These are phyloP conservation scores for Choricystis sp. DNA, from an alignment of 139 green algal genomes.

Conservation along the genomic window DNA sequence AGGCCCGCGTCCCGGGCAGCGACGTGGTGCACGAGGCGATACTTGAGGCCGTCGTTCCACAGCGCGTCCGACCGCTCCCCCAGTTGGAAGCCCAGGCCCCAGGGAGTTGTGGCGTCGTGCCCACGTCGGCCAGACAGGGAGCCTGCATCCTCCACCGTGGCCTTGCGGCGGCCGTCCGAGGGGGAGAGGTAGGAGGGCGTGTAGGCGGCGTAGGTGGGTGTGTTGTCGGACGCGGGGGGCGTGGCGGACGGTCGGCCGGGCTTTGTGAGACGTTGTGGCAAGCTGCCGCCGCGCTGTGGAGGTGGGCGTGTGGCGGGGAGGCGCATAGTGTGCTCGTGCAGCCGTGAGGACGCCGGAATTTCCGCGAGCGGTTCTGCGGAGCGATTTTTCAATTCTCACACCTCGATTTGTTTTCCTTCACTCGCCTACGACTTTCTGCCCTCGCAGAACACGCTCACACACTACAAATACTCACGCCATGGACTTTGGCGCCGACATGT, in stretches of 20 bases:
- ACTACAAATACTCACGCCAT: no score
- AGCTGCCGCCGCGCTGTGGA: neutral
- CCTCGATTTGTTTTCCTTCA: no score
- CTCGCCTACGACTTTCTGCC: no score
- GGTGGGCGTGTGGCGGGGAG: neutral
- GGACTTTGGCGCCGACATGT: slow-evolving; percentile 17
- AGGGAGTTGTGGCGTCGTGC: slow-evolving; percentile 6
- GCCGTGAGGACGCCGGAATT: no score
- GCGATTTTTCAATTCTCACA: no score
- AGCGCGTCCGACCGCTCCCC: slow-evolving; percentile 45
- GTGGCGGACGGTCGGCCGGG: neutral
- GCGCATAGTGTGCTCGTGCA: slow-evolving; percentile 6
- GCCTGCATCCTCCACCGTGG: neutral
- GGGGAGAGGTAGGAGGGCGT: no score
- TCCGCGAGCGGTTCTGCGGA: no score
- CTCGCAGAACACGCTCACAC: no score
- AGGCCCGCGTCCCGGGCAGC: slow-evolving; percentile 34
- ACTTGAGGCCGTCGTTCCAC: slow-evolving; percentile 52
- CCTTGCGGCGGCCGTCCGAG: neutral
- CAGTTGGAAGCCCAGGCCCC: slow-evolving; percentile 41
- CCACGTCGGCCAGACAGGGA: neutral
- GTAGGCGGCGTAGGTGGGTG: no score
- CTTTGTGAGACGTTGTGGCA: neutral
- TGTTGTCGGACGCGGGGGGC: neutral
- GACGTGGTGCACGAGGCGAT: slow-evolving; percentile 42